phyloP scores from a whole-genome alignment of 768 basidiomycete genomes.

The Rhodotorula sphaerocarpa region DNA sequence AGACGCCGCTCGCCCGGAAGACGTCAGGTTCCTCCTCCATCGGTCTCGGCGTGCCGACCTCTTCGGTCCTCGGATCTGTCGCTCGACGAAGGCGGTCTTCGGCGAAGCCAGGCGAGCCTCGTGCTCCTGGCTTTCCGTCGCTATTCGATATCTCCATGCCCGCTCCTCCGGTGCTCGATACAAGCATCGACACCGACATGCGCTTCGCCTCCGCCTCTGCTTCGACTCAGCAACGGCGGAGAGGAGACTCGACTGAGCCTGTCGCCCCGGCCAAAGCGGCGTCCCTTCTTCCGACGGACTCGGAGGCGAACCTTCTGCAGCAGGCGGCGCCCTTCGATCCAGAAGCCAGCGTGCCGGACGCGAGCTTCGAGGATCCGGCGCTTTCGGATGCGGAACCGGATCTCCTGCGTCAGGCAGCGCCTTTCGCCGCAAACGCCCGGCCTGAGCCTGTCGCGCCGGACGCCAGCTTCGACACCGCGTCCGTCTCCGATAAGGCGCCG shows the following conservation, averaged over 20 bases:
- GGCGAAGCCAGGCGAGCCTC: not conserved
- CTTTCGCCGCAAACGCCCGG: not conserved
- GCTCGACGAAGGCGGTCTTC: not conserved
- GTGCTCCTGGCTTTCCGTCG: slow-evolving; percentile 12
- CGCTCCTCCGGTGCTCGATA: not conserved
- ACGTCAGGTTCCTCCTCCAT: not conserved
- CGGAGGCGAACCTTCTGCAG: slow-evolving; percentile 4
- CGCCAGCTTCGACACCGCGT: not conserved
- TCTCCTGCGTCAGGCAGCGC: not conserved
- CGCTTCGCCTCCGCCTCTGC: not conserved
- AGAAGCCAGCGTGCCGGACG: slow-evolving; percentile 24
- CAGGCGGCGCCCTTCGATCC: slow-evolving; percentile 26
- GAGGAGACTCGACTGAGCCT: not conserved
- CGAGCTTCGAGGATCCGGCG: slow-evolving; percentile 20
- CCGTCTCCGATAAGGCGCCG: not conserved
- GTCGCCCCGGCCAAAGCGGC: not conserved
- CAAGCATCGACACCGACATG: not conserved
- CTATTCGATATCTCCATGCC: slow-evolving; percentile 29
- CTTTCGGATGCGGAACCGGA: not conserved
- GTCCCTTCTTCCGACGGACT: not conserved
- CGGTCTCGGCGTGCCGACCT: not conserved
- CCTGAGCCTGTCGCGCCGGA: not conserved
- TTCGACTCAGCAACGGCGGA: too few relatives aligned
- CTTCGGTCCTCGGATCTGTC: not conserved
- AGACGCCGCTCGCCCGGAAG: too few relatives aligned